Conservation (phyloP, 2,329 filamentous ascomycete species). For the Fusarium citri region DNA sequence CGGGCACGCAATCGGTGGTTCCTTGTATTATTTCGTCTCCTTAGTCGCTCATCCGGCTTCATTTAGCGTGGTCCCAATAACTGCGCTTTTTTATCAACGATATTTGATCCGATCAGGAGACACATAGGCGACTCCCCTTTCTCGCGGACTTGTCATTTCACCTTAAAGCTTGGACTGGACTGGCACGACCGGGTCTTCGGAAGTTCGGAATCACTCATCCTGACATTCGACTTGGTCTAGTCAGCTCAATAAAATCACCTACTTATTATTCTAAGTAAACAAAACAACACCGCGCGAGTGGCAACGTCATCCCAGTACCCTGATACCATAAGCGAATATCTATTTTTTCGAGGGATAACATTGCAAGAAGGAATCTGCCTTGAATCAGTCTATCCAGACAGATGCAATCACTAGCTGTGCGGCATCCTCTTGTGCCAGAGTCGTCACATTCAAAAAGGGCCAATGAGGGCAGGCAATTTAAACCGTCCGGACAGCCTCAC, state of each 20-base stretch:
- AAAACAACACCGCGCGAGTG: constrained; percentile 1
- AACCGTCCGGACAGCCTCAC: background rate
- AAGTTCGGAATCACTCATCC: background rate
- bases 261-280: background rate
- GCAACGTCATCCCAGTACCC: background rate
- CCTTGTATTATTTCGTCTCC: constrained; percentile 37
- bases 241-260: background rate
- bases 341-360: background rate
- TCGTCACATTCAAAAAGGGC: background rate
- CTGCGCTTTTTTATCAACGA: constrained; percentile 17
- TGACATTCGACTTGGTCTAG: background rate
- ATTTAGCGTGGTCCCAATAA: constrained; percentile 24
- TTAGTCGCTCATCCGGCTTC: constrained; percentile 29
- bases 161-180: constrained; percentile 2
- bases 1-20: constrained; percentile 36
- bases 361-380: background rate
- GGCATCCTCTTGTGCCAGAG: background rate
- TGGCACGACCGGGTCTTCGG: background rate
- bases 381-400: background rate
- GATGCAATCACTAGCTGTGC: background rate
- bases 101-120: constrained; percentile 30
- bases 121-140: constrained; percentile 29
- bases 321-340: background rate
- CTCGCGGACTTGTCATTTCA: constrained; percentile 1
- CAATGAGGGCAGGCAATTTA: background rate